Conservation (phyloP, 75 land plant genomes). For the Pseudotsuga menziesii region DNA sequence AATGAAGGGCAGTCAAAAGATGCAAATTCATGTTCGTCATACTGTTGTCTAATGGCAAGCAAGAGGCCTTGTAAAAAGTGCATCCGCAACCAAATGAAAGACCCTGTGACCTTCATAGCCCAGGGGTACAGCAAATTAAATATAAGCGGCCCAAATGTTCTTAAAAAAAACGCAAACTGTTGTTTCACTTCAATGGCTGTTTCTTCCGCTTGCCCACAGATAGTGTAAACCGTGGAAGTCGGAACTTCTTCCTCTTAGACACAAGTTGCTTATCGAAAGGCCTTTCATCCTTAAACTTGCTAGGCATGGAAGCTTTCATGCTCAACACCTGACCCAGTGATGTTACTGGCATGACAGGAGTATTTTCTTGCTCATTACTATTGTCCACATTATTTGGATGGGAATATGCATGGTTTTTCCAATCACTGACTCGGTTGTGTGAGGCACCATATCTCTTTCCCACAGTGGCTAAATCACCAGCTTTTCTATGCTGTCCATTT, state of each 20-base stretch:
- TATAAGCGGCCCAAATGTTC: too few species aligned
- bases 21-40: too few species aligned
- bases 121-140: too few species aligned
- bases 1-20: too few species aligned
- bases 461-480: not conserved
- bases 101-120: too few species aligned
- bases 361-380: not conserved
- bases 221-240: not conserved
- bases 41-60: too few species aligned
- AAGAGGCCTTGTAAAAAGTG: too few species aligned
- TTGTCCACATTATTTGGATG: not conserved
- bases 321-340: not conserved
- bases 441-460: not conserved
- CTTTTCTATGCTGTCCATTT: constrained; percentile 8
- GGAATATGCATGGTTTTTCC: not conserved
- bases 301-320: not conserved
- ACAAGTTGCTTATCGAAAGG: not conserved
- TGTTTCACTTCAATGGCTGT: not conserved
- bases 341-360: not conserved
- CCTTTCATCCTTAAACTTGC: not conserved
- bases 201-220: not conserved
- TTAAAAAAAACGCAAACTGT: too few species aligned
- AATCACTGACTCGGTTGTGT: not conserved
- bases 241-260: not conserved
- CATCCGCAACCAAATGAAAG: too few species aligned